Percentiles rank a stretch among this genome's conserved stretches.
Conservation (phyloP, 1,139 yeast genomes). For the Yamadazyma oceani region DNA sequence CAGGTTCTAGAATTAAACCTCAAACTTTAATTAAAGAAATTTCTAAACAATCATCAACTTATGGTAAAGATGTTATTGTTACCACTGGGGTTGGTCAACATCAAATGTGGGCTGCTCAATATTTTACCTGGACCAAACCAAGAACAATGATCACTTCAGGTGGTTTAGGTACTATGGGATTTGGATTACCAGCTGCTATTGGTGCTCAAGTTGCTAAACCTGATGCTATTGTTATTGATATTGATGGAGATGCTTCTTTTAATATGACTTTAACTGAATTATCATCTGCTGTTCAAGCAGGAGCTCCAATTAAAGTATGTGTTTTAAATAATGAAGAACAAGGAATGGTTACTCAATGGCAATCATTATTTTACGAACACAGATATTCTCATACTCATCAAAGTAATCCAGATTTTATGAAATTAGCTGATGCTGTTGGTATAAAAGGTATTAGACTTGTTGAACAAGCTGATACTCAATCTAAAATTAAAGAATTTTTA, state of each 20-base stretch:
- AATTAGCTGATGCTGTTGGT: conserved; percentile 93
- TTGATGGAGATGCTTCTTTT: conserved; percentile 98
- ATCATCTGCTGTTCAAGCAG: conserved; percentile 91
- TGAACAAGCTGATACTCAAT: conserved; percentile 59
- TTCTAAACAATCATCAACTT: conserved; percentile 65
- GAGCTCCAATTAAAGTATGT: conserved; percentile 84
- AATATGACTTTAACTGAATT: conserved; percentile 95
- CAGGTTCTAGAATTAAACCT: conserved; percentile 84
- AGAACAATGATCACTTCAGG: conserved; percentile 95
- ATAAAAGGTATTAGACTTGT: conserved; percentile 75
- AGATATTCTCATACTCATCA: conserved; percentile 97
- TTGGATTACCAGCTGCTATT: conserved; percentile 94
- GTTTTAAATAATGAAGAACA: conserved; percentile 96
- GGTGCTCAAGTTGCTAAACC: conserved; percentile 98
- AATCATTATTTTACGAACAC: conserved; percentile 92
- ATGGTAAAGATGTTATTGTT: conserved; percentile 76
- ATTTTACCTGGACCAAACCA: conserved; percentile 89
- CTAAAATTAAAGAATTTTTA: conserved; percentile 70
- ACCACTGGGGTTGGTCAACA: conserved; percentile 99
- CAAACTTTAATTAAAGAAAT: conserved; percentile 85
- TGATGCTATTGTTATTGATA: conserved; percentile 90
- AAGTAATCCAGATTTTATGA: conserved; percentile 87
- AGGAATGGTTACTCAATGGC: conserved; percentile 99
- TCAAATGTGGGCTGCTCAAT: conserved; percentile 99
- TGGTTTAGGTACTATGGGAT: conserved; percentile 99